Evolutionary conservation across 371 early-diverging fungal genomes (phyloP).

Genomic region (Rhizopus sp.): DNA sequence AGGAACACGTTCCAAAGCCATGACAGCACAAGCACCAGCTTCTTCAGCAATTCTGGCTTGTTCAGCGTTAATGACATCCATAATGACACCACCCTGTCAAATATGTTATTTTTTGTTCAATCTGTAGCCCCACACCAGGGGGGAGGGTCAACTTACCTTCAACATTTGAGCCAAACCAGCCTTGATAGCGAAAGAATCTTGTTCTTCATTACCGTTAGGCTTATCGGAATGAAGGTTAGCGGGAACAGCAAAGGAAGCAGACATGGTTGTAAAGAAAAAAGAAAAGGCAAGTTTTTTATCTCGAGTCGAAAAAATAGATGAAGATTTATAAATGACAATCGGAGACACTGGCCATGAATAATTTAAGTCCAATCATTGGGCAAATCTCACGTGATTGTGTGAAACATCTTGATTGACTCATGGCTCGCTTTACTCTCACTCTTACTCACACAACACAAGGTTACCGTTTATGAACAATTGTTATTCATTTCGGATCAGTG

Average conservation of each 20-base stretch:
- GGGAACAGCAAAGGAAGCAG: conserved; percentile 59
- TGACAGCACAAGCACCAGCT: conserved; percentile 97
- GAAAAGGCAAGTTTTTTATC: conserved; percentile 24
- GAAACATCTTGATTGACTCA: conserved; percentile 23
- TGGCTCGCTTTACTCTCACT: conserved; percentile 2
- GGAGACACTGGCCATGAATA: conserved; percentile 14
- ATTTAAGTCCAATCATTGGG: conserved; percentile 11
- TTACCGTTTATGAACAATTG: background rate
- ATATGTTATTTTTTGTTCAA: background rate
- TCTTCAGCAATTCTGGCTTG: conserved; percentile 98
- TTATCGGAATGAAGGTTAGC: conserved; percentile 68
- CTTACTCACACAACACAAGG: background rate
- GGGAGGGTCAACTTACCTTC: conserved; percentile 66
- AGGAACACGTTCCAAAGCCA: conserved; percentile 98
- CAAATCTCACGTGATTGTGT: conserved; percentile 29
- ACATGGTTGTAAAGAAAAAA: conserved; percentile 24
- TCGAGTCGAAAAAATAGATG: conserved; percentile 58
- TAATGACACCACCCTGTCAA: conserved; percentile 93
- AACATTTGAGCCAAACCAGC: conserved; percentile 97
- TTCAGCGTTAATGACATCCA: conserved; percentile 97
- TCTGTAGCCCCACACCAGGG: background rate
- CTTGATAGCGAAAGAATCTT: conserved; percentile 75
- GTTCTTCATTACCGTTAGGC: conserved; percentile 39
- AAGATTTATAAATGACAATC: conserved; percentile 42
- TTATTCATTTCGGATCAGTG: background rate